Percentiles rank a stretch among this genome's conserved stretches.
phyloP scores from a whole-genome alignment of 208 protist genomes.

The Lotmaria passim region DNA sequence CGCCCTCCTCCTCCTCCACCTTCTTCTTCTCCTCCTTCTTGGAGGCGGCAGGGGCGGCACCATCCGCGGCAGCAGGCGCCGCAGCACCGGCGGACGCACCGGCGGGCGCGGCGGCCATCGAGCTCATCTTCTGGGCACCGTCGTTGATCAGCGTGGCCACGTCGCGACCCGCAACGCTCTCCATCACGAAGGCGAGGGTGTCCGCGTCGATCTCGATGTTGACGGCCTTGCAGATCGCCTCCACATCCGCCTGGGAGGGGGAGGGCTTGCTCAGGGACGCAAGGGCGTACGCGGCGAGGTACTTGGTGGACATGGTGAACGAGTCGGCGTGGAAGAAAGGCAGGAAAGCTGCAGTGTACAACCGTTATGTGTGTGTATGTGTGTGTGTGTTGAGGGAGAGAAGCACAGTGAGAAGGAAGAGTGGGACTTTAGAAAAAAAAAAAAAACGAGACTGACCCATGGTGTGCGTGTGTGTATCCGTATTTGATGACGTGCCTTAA shows the following conservation, averaged over 20 bases:
- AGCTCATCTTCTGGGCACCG: constrained; percentile 82
- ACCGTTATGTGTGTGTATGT: too few species aligned
- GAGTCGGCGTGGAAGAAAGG: too few species aligned
- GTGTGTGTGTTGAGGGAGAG: too few species aligned
- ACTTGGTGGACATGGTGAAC: constrained; percentile 86
- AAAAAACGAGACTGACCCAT: too few species aligned
- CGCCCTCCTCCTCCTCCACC: constrained; percentile 89
- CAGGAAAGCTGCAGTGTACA: background rate
- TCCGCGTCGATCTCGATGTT: constrained; percentile 71
- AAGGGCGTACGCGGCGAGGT: constrained; percentile 93
- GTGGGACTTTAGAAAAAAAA: too few species aligned
- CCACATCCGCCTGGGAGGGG: constrained; percentile 81
- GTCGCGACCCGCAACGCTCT: constrained; percentile 75
- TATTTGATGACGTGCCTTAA: too few species aligned
- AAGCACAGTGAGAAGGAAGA: too few species aligned
- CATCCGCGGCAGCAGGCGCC: constrained; percentile 40
- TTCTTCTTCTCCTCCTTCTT: constrained; percentile 61
- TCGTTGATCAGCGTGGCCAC: constrained; percentile 79
- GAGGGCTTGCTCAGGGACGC: constrained; percentile 77
- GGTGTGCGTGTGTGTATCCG: too few species aligned
- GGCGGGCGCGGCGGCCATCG: constrained; percentile 47
- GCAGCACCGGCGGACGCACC: constrained; percentile 45
- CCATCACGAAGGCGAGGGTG: constrained; percentile 84
- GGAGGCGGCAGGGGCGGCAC: constrained; percentile 42
- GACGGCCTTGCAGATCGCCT: constrained; percentile 87